phyloP scores from a whole-genome alignment of 176 grass and related monocot species.

The Lolium perenne region DNA sequence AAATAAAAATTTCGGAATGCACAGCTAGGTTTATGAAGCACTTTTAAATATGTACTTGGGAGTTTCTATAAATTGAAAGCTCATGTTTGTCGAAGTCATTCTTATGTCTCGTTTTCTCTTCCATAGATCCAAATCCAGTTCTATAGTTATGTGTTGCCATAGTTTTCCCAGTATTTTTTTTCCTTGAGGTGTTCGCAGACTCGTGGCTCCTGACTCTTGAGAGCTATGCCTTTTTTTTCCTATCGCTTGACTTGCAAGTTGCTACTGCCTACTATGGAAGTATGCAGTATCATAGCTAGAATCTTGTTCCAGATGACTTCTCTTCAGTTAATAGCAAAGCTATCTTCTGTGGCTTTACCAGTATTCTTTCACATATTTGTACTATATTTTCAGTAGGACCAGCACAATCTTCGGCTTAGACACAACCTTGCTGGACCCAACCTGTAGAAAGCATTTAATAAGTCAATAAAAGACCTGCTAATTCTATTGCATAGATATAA shows the following conservation, averaged over 20 bases:
- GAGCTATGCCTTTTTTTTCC: neutral
- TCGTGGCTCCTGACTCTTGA: constrained; percentile 37
- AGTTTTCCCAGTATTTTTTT: constrained; percentile 24
- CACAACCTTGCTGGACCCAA: neutral
- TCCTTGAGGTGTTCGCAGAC: neutral
- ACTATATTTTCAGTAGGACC: constrained; percentile 12
- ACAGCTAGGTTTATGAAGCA: neutral
- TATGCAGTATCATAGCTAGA: constrained; percentile 17
- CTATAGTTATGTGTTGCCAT: neutral
- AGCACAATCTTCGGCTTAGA: constrained; percentile 23
- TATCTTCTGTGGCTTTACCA: constrained; percentile 28
- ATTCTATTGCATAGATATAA: constrained; percentile 33
- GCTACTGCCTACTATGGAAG: neutral
- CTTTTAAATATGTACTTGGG: neutral
- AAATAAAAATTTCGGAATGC: constrained; percentile 23
- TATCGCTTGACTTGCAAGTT: constrained; percentile 39
- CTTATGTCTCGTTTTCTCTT: neutral
- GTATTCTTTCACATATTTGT: neutral
- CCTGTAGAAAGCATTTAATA: constrained; percentile 32
- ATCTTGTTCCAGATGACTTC: constrained; percentile 31
- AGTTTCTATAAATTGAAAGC: constrained; percentile 17
- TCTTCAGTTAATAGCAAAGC: neutral
- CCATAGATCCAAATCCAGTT: constrained; percentile 24
- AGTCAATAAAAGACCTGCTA: constrained; percentile 25
- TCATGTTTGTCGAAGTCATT: neutral